A percentile compares a stretch with the other conserved stretches of the same genome.
These are phyloP conservation scores for Lomentospora prolificans DNA, from an alignment of 2,329 filamentous ascomycete species.

Conservation along the genomic window DNA sequence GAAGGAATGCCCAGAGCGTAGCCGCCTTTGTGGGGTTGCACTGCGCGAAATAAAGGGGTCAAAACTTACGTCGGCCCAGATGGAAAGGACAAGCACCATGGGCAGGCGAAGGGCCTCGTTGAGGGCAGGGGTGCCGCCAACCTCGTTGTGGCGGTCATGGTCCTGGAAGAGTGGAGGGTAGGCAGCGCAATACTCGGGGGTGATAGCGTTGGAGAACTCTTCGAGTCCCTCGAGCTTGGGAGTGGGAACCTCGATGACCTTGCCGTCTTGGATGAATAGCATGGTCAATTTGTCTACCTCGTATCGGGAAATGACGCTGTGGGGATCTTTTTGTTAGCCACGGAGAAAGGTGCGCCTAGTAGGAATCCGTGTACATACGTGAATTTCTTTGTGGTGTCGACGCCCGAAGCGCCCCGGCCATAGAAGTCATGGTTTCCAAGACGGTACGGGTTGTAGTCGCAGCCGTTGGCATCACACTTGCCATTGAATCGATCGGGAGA, in stretches of 20 bases:
- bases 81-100: slow-evolving; percentile 55
- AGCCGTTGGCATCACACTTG: slow-evolving; percentile 54
- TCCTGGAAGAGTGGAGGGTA: slow-evolving; percentile 48
- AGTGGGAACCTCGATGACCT: slow-evolving; percentile 37
- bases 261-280: slow-evolving; percentile 50
- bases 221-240: slow-evolving; percentile 28
- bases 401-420: slow-evolving; percentile 39
- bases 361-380: slow-evolving; percentile 20
- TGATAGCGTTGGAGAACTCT: slow-evolving; percentile 50
- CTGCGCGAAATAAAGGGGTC: too few relatives aligned
- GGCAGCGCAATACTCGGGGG: slow-evolving; percentile 43
- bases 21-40: too few relatives aligned
- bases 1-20: too few relatives aligned
- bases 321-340: background rate
- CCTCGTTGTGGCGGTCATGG: slow-evolving; percentile 34
- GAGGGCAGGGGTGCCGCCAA: slow-evolving; percentile 48
- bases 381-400: slow-evolving; percentile 47
- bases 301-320: slow-evolving; percentile 9
- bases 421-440: slow-evolving; percentile 52
- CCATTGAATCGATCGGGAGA: slow-evolving; percentile 41
- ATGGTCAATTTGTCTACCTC: slow-evolving; percentile 7
- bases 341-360: background rate
- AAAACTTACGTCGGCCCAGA: slow-evolving; percentile 35
- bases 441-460: slow-evolving; percentile 57
- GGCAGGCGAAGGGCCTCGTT: slow-evolving; percentile 42